Conservation (phyloP, 352 stramenopile species). For the Globisporangium viniferum region DNA sequence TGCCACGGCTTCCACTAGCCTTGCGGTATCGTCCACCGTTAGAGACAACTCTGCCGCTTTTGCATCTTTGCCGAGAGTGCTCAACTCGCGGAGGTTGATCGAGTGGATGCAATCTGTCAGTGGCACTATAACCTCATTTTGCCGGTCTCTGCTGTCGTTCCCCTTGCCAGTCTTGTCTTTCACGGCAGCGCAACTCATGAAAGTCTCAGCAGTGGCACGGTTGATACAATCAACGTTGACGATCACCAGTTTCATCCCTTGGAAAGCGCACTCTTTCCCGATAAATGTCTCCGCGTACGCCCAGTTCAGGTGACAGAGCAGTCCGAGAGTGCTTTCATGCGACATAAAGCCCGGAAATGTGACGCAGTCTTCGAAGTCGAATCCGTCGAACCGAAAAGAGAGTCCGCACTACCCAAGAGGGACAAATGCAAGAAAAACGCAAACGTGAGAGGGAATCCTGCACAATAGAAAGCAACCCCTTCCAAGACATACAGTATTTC, state of each 20-base stretch:
- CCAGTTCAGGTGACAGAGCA: slow-evolving; percentile 66
- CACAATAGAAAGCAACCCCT: not conserved
- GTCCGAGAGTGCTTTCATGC: slow-evolving; percentile 36
- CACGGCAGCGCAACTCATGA: slow-evolving; percentile 21
- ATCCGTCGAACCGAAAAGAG: slow-evolving; percentile 59
- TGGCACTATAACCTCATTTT: slow-evolving; percentile 10
- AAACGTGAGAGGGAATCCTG: not conserved
- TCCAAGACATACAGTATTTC: not conserved
- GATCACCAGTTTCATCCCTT: slow-evolving; percentile 34
- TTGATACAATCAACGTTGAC: slow-evolving; percentile 34
- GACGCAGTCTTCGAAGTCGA: slow-evolving; percentile 43
- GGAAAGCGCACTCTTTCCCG: slow-evolving; percentile 37
- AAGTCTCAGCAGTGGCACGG: slow-evolving; percentile 36
- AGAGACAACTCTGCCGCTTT: slow-evolving; percentile 26
- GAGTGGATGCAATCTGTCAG: slow-evolving; percentile 49
- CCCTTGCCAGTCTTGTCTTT: not conserved
- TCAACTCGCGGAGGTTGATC: slow-evolving; percentile 52
- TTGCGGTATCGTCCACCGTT: slow-evolving; percentile 32
- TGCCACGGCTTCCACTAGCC: slow-evolving; percentile 38
- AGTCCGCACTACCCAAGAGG: slow-evolving; percentile 42
- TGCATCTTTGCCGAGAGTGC: slow-evolving; percentile 23
- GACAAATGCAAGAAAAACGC: not conserved
- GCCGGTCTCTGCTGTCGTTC: not conserved
- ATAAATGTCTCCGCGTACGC: slow-evolving; percentile 38
- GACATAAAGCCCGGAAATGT: slow-evolving; percentile 58